Evolutionary conservation across 345 rosid species (phyloP), one percentile per base, ranked within the genome.

Genomic region (Isatis tinctoria): DNA sequence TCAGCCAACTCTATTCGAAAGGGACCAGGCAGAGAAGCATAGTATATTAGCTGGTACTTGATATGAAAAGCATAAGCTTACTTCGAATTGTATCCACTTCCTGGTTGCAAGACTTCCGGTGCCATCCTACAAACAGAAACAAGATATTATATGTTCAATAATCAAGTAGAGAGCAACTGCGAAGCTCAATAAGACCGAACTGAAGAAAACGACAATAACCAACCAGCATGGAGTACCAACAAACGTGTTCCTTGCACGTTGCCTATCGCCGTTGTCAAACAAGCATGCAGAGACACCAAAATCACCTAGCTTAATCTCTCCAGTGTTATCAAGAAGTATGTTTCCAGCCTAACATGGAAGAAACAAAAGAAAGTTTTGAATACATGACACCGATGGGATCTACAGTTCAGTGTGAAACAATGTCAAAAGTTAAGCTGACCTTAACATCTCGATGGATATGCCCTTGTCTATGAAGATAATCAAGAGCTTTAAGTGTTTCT

Each of bases 211-310:
- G 30, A 47, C 61, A 76, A 72, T 36, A 79, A 44, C 80, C 70
- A 85, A 92, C 99, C 99, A 92, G 83, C 99, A 95, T 33, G 99
- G 98, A 54, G 98, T 95, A 36, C 99, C 99, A 66, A 92, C 99
- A 86, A 95, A 92, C 72, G 99, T 95, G 82, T 95, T 95, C 84
- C 99, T 86, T 80, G 85, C 81, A 33, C 99, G 96, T 70, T 88
- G 96, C 84, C 99, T 90, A 80, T 95, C 99, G 13, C 99, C 98
- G 53, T 83, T 88, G 78, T 90, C 98, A 78, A 90, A 95, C 70
- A 95, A 88, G 83, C 94, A 90, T 27, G 99, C 96, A 32, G 98
- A 90, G 62, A 95, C 98, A 54, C 99, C 99, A 76, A 95, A 92
- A 84, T 95, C 99, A 70, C 97, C 99, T 10, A 95, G 78, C 84